Evolutionary conservation across 2,329 filamentous ascomycete genomes (phyloP), one percentile per base, ranked within the genome.

Genomic region (Calonectria ilicicola): DNA sequence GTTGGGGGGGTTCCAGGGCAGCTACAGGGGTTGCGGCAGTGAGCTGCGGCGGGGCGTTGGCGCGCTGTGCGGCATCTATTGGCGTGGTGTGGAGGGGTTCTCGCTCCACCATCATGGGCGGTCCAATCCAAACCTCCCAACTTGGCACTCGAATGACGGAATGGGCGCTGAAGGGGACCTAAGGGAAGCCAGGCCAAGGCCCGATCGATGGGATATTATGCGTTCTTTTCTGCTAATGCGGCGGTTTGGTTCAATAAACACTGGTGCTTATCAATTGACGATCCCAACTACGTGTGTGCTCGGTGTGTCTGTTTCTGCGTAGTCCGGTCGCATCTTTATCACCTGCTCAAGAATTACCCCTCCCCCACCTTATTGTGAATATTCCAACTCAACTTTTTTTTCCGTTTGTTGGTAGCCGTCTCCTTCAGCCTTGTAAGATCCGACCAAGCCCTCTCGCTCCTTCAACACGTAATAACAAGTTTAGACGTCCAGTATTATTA

Each of bases 341-440:
- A 65, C 71, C 64, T 32, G 58, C 73, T 78, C 73, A 75, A 77
- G 74, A 74, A 78, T 69, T 69, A 75, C 77, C 77, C 77, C 77
- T 79, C 77, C 77, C 77, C 77, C 77, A 69, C 77, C 77, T 76
- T 78, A 27, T 15, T 69, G 32, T 35, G 58, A 65, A 35, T 35
- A 49, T 44, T 42, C 32, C 32, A 42, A 35, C 51, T 64, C 58
- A 47, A 69, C 67, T 35, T 40, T 46, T 69, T 49, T 62, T 60
- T 60, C 38, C 21, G 53, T 60, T 26, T 51, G n/a, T 46, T 56
- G 49, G 58, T 46, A 53, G 27, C 40, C 21, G 9, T 65, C n/a
- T 53, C 40, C 58, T n/a, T 35, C 26, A 12, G 15, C 21, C 27
- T 64, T 58, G n/a, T 51, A 35, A n/a, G 49, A 42, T 40, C 65